Base-by-base conservation (phyloP, 306 rosid species). In the Vigna unguiculata region DNA sequence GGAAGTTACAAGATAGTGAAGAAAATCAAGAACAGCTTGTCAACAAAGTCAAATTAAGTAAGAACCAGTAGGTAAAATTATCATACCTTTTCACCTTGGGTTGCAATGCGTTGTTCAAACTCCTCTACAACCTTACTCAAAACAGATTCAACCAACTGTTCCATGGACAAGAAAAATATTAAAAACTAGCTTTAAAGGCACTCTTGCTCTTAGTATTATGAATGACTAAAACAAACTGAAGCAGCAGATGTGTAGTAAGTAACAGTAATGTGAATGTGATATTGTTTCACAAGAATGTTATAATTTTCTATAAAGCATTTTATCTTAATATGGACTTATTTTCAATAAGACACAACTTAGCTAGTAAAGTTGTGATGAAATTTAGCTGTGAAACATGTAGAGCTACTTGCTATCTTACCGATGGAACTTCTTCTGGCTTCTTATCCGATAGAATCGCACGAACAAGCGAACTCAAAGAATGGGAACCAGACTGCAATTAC, bases 341-440 rank as follows among this genome's bases (percentile, higher is more conserved):
- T 5, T 69, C 25, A 20, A 25, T 46, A 47, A 30, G 63, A 43
- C 57, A 7, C 59, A 32, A 46, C 38, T 53, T 72, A 28, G 69
- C 13, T 28, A 34, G 21, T 60, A 38, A 58, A 12, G 17, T 68
- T 77, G 34, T 69, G 69, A 72, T 52, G 40, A 72, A 79, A 63
- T 51, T 59, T 47, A 15, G 5, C 16, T 54, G 62, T 22, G 53
- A 49, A 75, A 74, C 62, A 71, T 24, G 19, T 7, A 61, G 16
- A 69, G 67, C 47, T 58, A 57, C 48, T 36, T 40, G 57, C 68
- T 61, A 41, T 45, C 87, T 71, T 88, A 95, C 99, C 92, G 2
- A 82, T 19, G 97, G 96, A 77, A 95, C 88, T 86, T 95, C 99
- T 65, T 95, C 99, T 70, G 97, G 99, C 79, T 85, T 91, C 90